Evolutionary conservation across 306 rosid genomes (phyloP), one percentile per base, ranked within the genome.

Genomic region (Gillenia trifoliata): DNA sequence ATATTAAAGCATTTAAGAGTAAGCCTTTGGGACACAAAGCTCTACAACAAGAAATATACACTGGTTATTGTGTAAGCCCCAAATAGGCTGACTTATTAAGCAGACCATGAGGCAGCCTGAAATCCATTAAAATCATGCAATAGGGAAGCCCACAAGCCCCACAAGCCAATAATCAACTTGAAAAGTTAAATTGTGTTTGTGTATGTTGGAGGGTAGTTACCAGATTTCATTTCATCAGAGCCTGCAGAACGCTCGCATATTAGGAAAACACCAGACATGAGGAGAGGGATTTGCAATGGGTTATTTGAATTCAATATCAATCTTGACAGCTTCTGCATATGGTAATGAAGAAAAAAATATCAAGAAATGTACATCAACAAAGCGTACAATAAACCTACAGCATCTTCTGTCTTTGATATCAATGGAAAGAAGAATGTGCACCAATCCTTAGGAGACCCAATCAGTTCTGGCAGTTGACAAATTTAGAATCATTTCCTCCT

Each of bases 401-500:
- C 22, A 40, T 60, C 28, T 8, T 72, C 56, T 40, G 19, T n/a
- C 50, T 36, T 41, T 41, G 19, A 28, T 30, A 62, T 62, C 52
- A 45, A 45, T 45, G 52, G 17, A 16, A 45, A 45, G 52, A 45
- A 45, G 52, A 5, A 45, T 5, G 52, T 16, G 52, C 52, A 15
- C 4, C 4, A 45, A 45, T 45, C 52, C 52, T 64, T 33, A 64
- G 66, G 26, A 25, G 22, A 94, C 80, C 99, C 99, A 94, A 70
- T 94, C 92, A 78, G 88, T 74, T 89, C 87, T 90, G 66, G 79
- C 84, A 62, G 84, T 79, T 69, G 96, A 74, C 72, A 83, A 66
- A 28, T 96, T 83, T 59, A 96, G 91, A 82, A 90, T 75, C 89
- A 94, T 83, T 78, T 94, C 97, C 83, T 94, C 96, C 88, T 94